Evolutionary conservation across 345 rosid species (phyloP).

Genomic region (Viola odorata): DNA sequence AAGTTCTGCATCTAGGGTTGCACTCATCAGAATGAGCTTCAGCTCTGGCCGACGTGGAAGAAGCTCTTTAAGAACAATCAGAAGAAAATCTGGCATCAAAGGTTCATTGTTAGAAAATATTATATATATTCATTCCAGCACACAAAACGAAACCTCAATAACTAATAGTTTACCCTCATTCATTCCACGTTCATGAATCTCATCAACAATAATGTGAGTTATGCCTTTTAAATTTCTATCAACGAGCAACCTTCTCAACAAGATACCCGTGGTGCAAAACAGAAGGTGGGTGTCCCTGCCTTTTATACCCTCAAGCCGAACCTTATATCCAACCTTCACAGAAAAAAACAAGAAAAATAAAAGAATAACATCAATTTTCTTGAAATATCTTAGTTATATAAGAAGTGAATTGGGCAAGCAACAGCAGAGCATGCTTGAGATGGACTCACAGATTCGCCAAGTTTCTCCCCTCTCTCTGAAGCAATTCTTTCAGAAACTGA

Average conservation of each 20-base stretch:
- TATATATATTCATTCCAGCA: conserved; percentile 4
- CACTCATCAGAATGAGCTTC: conserved; percentile 90
- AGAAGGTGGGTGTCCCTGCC: conserved; percentile 86
- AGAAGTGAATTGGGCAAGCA: conserved; percentile 15
- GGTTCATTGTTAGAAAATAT: conserved; percentile 23
- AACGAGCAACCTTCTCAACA: conserved; percentile 81
- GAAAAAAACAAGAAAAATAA: conserved; percentile 11
- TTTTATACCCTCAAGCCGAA: conserved; percentile 84
- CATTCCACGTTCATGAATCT: conserved; percentile 98
- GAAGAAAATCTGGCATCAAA: conserved; percentile 69
- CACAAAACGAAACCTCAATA: conserved; percentile 5
- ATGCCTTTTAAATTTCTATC: conserved; percentile 82
- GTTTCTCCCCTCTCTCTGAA: conserved; percentile 83
- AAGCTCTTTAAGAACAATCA: conserved; percentile 86
- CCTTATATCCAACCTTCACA: conserved; percentile 85
- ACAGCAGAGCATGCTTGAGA: neutral
- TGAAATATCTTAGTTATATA: conserved; percentile 5
- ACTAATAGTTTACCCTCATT: conserved; percentile 63
- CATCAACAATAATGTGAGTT: conserved; percentile 89
- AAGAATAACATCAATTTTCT: conserved; percentile 9
- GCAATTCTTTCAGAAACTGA: conserved; percentile 96
- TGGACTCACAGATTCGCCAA: conserved; percentile 91
- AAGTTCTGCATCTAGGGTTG: conserved; percentile 87
- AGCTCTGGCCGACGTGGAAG: conserved; percentile 80
- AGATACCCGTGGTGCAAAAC: conserved; percentile 91